These are phyloP conservation scores for Calonectria montana DNA, from an alignment of 2,329 filamentous ascomycete species.

Conservation along the genomic window DNA sequence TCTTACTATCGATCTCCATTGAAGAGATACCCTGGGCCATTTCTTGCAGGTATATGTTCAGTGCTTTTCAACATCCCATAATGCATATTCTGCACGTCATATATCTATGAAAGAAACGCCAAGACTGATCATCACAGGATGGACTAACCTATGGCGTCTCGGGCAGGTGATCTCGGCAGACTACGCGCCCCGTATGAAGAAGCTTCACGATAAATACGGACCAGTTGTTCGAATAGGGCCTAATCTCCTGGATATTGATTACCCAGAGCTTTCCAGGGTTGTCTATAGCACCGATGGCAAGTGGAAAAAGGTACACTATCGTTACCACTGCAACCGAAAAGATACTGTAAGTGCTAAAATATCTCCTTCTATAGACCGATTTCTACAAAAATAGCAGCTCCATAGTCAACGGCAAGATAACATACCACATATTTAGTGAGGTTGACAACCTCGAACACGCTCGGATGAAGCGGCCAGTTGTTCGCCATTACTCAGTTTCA, in stretches of 20 bases:
- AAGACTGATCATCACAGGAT: constrained; percentile 27
- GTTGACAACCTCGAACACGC: constrained; percentile 37
- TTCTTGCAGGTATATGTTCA: constrained; percentile 42
- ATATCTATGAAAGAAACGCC: background rate
- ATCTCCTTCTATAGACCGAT: constrained; percentile 27
- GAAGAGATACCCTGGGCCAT: constrained; percentile 47
- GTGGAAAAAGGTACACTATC: constrained; percentile 44
- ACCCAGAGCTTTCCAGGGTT: constrained; percentile 50
- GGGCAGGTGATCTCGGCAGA: constrained; percentile 43
- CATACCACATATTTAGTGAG: constrained; percentile 41
- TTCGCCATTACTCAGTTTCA: constrained; percentile 42
- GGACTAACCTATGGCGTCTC: constrained; percentile 52
- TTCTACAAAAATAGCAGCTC: constrained; percentile 43
- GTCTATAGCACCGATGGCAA: constrained; percentile 49
- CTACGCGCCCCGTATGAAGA: constrained; percentile 44
- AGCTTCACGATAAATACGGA: constrained; percentile 52
- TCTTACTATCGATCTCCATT: constrained; percentile 38
- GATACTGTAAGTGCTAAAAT: background rate
- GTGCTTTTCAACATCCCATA: background rate
- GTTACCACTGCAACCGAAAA: background rate
- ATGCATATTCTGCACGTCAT: too few relatives aligned
- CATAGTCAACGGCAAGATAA: constrained; percentile 41
- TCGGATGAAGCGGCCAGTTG: constrained; percentile 38
- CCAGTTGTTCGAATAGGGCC: constrained; percentile 52
- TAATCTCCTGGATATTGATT: constrained; percentile 51